Evolutionary conservation across 2,329 filamentous ascomycete genomes (phyloP).

Genomic region (Ascochyta lentis): DNA sequence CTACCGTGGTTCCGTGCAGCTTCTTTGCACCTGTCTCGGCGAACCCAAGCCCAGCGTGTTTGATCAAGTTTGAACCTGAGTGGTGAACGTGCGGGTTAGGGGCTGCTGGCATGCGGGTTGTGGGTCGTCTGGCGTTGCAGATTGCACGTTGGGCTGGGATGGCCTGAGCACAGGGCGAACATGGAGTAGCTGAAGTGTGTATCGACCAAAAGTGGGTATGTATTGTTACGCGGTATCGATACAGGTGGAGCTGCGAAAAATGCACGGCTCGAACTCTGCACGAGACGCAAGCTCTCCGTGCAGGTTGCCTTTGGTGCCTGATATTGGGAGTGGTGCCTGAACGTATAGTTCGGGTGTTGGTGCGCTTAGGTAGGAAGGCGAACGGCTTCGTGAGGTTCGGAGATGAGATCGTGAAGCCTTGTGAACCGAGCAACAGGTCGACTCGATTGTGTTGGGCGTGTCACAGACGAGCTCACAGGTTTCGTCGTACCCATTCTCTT

Average conservation of each 20-base stretch:
- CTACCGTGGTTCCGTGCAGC: neutral
- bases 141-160: constrained; percentile 17
- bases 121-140: constrained; percentile 8
- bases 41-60: neutral
- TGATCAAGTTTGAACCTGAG: neutral
- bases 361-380: neutral
- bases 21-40: neutral
- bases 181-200: neutral
- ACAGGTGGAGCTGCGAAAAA: constrained; percentile 5
- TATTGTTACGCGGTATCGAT: constrained; percentile 12
- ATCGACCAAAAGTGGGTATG: constrained; percentile 1
- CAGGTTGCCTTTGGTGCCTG: constrained; percentile 9
- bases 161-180: constrained; percentile 10
- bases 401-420: neutral
- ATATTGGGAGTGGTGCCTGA: constrained; percentile 11
- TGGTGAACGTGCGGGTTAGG: constrained; percentile 18
- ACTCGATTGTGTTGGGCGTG: neutral
- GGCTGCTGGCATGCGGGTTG: constrained; percentile 6
- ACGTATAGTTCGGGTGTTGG: neutral
- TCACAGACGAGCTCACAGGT: too few species aligned
- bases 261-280: constrained; percentile 2
- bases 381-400: neutral
- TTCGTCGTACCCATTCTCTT: neutral
- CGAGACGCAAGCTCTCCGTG: neutral
- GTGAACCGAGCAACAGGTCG: neutral